Evolutionary conservation across 306 rosid genomes (phyloP), one percentile per base, ranked within the genome.

Genomic region (Adenanthera pavonina): DNA sequence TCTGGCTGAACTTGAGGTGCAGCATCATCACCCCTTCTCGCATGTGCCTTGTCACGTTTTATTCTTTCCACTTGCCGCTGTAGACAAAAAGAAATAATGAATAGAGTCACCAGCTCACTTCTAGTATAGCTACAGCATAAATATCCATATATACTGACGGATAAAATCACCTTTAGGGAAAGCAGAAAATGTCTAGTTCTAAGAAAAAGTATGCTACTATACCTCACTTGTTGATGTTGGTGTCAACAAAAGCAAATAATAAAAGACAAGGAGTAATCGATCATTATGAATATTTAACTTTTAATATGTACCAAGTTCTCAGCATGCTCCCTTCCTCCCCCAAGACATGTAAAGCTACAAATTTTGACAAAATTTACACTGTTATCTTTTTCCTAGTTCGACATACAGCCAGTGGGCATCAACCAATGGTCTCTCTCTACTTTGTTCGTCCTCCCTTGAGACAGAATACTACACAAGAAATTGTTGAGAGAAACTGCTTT

Each of bases 1-100:
- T 90, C 94, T 2, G 98, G 99, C 84, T 85, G 92, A 80, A 65
- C 78, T 82, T 86, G 90, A 77, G 99, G 98, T 69, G 64, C 86
- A 2, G 72, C 87, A 60, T 96, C 98, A 86, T 96, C 98, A 74
- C 98, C 97, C 84, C 98, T 90, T 81, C 88, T 88, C 3, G 80
- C 62, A 80, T 91, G 96, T 70, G 83, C 87, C 89, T 96, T 96
- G 36, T 89, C 95, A 46, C 98, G 98, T 84, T 91, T 96, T 64
- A 89, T 92, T 91, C 99, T 89, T 38, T 94, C 99, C 61, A 89
- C 79, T 69, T 92, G 97, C 73, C 95, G 87, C 99, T 96, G 91
- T 53, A 79, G 36, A 72, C 10, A 75, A 14, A 43, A 71, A 34
- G 43, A 33, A 52, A 51, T 43, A 65, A 57, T 16, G 9, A 75